A percentile compares a stretch with the other conserved stretches of the same genome.
phyloP scores from a whole-genome alignment of 139 green algal genomes.

The Trebouxia sp. region DNA sequence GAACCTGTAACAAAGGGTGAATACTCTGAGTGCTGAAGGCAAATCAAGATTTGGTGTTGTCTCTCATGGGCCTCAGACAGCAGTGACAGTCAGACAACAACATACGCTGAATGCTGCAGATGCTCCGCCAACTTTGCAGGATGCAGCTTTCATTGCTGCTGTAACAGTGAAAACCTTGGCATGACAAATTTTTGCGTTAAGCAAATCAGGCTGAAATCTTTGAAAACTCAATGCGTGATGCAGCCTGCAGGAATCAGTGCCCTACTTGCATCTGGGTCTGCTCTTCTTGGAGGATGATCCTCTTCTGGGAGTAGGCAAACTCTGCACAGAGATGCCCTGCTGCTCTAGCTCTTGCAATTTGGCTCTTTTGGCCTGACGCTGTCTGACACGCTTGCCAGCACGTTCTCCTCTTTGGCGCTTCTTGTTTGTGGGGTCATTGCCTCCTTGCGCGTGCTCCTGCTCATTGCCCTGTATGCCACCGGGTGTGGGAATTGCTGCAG shows the following conservation, averaged over 20 bases:
- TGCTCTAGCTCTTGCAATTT: neutral
- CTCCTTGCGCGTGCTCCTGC: neutral
- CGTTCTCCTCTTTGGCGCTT: slow-evolving; percentile 17
- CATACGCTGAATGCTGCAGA: too few relatives aligned
- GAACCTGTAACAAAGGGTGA: neutral
- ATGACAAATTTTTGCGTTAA: too few relatives aligned
- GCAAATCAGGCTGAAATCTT: too few relatives aligned
- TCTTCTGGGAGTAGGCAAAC: neutral
- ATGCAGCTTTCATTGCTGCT: too few relatives aligned
- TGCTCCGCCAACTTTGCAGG: too few relatives aligned
- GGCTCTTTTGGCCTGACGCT: neutral
- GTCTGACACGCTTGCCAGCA: slow-evolving; percentile 10
- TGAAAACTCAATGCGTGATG: too few relatives aligned
- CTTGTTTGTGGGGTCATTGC: neutral
- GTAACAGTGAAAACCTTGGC: too few relatives aligned
- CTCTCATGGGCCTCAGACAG: too few relatives aligned
- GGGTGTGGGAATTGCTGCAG: too few relatives aligned
- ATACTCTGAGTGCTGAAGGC: neutral
- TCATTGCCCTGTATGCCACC: neutral
- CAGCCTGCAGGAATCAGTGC: neutral
- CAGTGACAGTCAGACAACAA: too few relatives aligned
- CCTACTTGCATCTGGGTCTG: slow-evolving; percentile 1
- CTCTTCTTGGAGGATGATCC: neutral
- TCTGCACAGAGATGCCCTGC: too few relatives aligned
- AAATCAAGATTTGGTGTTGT: neutral